Conservation (phyloP, 2,329 filamentous ascomycete species). For the Cytospora piceicola region DNA sequence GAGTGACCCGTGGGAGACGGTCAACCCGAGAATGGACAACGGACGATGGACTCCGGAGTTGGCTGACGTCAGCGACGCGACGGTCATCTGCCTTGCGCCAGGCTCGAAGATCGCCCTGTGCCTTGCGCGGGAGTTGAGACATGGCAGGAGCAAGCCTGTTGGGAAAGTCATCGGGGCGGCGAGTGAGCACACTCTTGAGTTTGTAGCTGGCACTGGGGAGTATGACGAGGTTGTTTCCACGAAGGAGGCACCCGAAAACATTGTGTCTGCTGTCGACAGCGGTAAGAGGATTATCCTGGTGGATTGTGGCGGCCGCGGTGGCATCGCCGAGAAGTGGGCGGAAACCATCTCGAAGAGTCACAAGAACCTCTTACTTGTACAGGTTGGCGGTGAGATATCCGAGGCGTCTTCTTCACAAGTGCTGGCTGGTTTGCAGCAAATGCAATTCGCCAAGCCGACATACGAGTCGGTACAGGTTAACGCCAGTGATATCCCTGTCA, state of each 20-base stretch:
- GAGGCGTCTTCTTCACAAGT: conserved; percentile 5
- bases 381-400: background rate
- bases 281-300: conserved; percentile 1
- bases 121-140: conserved; percentile 12
- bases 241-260: background rate
- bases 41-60: background rate
- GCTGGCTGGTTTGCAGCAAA: conserved; percentile 1
- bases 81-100: conserved; percentile 9
- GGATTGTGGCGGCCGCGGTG: conserved; percentile 19
- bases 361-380: background rate
- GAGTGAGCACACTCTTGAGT: conserved; percentile 1
- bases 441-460: background rate
- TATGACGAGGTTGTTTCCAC: conserved; percentile 20
- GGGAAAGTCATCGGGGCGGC: conserved; percentile 16
- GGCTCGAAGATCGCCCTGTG: conserved; percentile 13
- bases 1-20: conserved; percentile 9
- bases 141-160: conserved; percentile 11
- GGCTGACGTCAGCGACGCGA: background rate
- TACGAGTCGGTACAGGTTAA: conserved; percentile 17
- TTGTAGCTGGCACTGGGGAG: conserved; percentile 8
- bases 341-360: background rate
- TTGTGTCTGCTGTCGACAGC: background rate
- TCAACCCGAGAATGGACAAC: background rate
- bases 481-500: too few relatives aligned
- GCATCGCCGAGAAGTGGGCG: conserved; percentile 8